Conservation (phyloP, 1,284 basidiomycete genomes). For the Pseudozyma sp. region DNA sequence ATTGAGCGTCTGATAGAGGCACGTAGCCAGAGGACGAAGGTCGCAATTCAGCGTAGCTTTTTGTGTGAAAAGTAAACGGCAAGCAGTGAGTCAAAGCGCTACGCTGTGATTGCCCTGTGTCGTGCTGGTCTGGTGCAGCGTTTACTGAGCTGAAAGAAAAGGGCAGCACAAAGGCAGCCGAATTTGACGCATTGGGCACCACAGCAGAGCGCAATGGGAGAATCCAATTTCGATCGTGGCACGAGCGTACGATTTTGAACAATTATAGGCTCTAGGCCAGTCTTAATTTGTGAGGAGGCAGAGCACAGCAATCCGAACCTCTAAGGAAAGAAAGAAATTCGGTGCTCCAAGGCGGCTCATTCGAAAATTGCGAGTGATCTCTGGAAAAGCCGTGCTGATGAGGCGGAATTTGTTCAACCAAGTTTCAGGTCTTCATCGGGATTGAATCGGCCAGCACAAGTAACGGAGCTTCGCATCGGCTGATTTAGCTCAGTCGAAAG, state of each 20-base stretch:
- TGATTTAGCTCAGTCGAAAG: not conserved
- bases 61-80: not conserved
- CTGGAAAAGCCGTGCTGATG: no score
- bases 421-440: not conserved
- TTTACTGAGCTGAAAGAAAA: no score
- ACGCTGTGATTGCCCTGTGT: no score
- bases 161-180: not conserved
- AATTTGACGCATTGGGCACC: not conserved
- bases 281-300: not conserved
- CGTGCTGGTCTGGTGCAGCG: no score
- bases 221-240: slow-evolving; percentile 9
- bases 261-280: no score
- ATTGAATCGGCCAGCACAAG: not conserved
- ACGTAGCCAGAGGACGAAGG: no score
- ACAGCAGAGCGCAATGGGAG: slow-evolving; percentile 5
- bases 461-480: not conserved
- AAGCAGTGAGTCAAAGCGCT: not conserved
- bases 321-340: slow-evolving; percentile 12
- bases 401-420: no score
- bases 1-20: no score
- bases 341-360: slow-evolving; percentile 6
- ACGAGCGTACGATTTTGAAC: slow-evolving; percentile 4
- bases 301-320: not conserved
- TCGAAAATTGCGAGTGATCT: slow-evolving; percentile 9
- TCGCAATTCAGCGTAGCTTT: no score